Conservation (phyloP, 495 filamentous ascomycete species). For the Cercophora scortea region DNA sequence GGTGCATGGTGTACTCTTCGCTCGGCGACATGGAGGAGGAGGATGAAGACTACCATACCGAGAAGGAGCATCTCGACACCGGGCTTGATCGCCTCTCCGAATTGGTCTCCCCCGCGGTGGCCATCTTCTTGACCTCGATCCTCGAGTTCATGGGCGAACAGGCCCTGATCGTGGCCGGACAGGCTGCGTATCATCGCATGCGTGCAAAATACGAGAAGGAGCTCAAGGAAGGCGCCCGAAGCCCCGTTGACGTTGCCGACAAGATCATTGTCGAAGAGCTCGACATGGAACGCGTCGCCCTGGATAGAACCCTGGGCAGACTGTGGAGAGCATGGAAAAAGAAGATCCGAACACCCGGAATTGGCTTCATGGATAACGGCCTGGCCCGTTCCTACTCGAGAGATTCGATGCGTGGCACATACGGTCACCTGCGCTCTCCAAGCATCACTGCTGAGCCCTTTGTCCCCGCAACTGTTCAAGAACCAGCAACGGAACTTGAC, state of each 20-base stretch:
- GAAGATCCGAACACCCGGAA: slow-evolving; percentile 49
- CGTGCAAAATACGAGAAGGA: slow-evolving; percentile 43
- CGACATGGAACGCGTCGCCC: slow-evolving; percentile 88
- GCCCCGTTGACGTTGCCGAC: slow-evolving; percentile 38
- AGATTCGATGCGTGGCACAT: slow-evolving; percentile 24
- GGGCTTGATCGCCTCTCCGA: slow-evolving; percentile 47
- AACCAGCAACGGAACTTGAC: slow-evolving; percentile 10
- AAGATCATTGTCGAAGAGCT: slow-evolving; percentile 76
- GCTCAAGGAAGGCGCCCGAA: slow-evolving; percentile 36
- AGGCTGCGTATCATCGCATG: slow-evolving; percentile 73
- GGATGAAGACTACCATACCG: slow-evolving; percentile 81
- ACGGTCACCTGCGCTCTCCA: slow-evolving; percentile 26
- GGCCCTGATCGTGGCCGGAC: slow-evolving; percentile 75
- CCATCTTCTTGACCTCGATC: slow-evolving; percentile 92
- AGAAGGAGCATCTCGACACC: slow-evolving; percentile 58
- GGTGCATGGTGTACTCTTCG: slow-evolving; percentile 97
- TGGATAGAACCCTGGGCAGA: slow-evolving; percentile 78
- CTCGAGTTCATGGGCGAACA: slow-evolving; percentile 93
- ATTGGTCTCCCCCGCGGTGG: slow-evolving; percentile 81
- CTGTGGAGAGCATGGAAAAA: slow-evolving; percentile 97
- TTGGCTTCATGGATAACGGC: slow-evolving; percentile 21
- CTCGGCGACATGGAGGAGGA: slow-evolving; percentile 96
- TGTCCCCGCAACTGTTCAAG: slow-evolving; percentile 19
- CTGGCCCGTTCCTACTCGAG: slow-evolving; percentile 31
- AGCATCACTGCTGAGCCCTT: slow-evolving; percentile 23